Evolutionary conservation across 2,329 filamentous ascomycete genomes (phyloP).

Genomic region (Epichloe scottii): DNA sequence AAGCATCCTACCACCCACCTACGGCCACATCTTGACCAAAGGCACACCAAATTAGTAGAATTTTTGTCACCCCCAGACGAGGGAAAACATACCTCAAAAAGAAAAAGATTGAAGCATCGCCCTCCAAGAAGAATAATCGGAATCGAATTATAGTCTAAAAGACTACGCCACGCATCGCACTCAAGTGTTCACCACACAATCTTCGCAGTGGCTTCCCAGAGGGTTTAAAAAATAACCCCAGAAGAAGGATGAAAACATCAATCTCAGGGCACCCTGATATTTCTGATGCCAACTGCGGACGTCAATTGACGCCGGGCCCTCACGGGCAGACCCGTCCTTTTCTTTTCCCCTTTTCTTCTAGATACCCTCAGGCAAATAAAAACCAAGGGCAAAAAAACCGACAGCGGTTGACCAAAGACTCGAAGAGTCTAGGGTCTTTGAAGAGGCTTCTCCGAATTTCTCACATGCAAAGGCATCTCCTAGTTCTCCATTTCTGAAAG

Average conservation of each 20-base stretch:
- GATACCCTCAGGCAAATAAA: neutral
- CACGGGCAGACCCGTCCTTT: constrained; percentile 14
- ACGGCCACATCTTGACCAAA: neutral
- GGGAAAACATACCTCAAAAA: constrained; percentile 7
- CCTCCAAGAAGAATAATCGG: constrained; percentile 14
- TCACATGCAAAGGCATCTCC: constrained; percentile 9
- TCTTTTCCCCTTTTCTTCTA: neutral
- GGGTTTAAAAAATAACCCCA: neutral
- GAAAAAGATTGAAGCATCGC: constrained; percentile 12
- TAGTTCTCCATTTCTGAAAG: neutral
- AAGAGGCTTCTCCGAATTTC: constrained; percentile 15
- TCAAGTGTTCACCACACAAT: constrained; percentile 14
- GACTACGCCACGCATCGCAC: constrained; percentile 14
- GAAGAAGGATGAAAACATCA: neutral
- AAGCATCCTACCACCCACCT: neutral
- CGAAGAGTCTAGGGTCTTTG: neutral
- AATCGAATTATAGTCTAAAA: constrained; percentile 13
- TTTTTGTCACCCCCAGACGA: neutral
- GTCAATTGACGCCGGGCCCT: constrained; percentile 13
- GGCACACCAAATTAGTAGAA: constrained; percentile 5
- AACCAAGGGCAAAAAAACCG: constrained; percentile 1
- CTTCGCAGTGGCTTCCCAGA: constrained; percentile 14
- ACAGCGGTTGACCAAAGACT: constrained; percentile 8
- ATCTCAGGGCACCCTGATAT: constrained; percentile 8
- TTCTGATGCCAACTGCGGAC: constrained; percentile 14